These are phyloP conservation scores for Naganishia randhawae DNA, from an alignment of 768 basidiomycete species.

Conservation along the genomic window DNA sequence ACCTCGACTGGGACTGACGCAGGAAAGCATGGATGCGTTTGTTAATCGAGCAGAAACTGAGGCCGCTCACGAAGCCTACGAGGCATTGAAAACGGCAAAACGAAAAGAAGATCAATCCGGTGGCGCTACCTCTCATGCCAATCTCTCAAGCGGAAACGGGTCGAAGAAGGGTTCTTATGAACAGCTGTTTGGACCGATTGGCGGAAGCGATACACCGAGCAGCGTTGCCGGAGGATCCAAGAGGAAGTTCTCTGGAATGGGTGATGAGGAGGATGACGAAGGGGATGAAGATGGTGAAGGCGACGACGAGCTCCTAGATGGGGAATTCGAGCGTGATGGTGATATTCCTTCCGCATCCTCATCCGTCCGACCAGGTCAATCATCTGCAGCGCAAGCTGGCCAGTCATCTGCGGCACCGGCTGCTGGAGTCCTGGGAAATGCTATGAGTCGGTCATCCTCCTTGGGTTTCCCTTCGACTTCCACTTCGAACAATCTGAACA, in stretches of 20 bases:
- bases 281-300: slow-evolving; percentile 17
- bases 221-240: slow-evolving; percentile 6
- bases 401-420: slow-evolving; percentile 30
- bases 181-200: slow-evolving; percentile 18
- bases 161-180: slow-evolving; percentile 26
- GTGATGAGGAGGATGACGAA: slow-evolving; percentile 14
- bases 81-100: slow-evolving; percentile 60
- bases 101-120: slow-evolving; percentile 32
- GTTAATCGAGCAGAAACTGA: slow-evolving; percentile 86
- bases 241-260: background rate
- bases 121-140: background rate
- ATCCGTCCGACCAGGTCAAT: slow-evolving; percentile 12
- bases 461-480: background rate
- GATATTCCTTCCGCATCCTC: slow-evolving; percentile 26
- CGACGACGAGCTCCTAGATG: background rate
- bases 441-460: slow-evolving; percentile 4
- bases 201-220: background rate
- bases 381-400: slow-evolving; percentile 16
- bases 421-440: background rate
- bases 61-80: slow-evolving; percentile 86
- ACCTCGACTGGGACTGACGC: slow-evolving; percentile 44
- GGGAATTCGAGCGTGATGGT: slow-evolving; percentile 25
- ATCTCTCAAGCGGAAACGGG: background rate
- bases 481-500: background rate
- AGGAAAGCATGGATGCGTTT: slow-evolving; percentile 70